Percentiles rank a stretch among this genome's conserved stretches.
Conservation (phyloP, 257 asterid genomes). For the Gentiana straminea region DNA sequence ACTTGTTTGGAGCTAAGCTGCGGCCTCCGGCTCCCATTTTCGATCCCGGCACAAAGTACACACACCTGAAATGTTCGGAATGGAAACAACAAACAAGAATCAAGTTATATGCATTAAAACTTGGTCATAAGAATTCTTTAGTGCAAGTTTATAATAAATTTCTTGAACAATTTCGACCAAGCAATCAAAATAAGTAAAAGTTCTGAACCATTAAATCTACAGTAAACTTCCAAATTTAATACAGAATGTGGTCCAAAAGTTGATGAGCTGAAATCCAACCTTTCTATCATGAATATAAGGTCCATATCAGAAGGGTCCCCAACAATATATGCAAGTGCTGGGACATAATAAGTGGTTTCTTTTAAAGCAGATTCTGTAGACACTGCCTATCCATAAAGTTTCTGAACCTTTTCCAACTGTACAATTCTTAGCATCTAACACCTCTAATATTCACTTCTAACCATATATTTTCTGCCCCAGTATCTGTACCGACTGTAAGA, state of each 20-base stretch:
- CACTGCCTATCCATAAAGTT: not conserved
- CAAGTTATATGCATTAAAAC: not conserved
- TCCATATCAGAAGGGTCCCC: constrained; percentile 8
- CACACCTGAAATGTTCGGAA: constrained; percentile 1
- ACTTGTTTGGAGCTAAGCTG: constrained; percentile 21
- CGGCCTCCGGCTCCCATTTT: constrained; percentile 70
- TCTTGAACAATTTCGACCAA: too few relatives aligned
- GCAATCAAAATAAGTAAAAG: too few relatives aligned
- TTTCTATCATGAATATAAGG: constrained; percentile 7
- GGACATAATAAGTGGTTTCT: not conserved
- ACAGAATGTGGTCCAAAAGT: not conserved
- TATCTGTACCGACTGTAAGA: not conserved
- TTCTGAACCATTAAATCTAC: too few relatives aligned
- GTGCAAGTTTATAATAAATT: too few relatives aligned
- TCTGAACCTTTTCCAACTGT: not conserved
- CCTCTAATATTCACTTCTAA: not conserved
- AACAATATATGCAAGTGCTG: not conserved
- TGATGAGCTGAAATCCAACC: not conserved
- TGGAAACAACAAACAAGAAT: not conserved
- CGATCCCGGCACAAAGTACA: not conserved
- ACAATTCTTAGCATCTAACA: not conserved
- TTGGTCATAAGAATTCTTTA: not conserved
- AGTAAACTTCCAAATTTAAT: too few relatives aligned
- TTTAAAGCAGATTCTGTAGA: not conserved
- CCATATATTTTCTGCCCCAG: not conserved